These are phyloP conservation scores for Cyberlindnera veronae DNA, from an alignment of 805 yeast species.

Conservation along the genomic window DNA sequence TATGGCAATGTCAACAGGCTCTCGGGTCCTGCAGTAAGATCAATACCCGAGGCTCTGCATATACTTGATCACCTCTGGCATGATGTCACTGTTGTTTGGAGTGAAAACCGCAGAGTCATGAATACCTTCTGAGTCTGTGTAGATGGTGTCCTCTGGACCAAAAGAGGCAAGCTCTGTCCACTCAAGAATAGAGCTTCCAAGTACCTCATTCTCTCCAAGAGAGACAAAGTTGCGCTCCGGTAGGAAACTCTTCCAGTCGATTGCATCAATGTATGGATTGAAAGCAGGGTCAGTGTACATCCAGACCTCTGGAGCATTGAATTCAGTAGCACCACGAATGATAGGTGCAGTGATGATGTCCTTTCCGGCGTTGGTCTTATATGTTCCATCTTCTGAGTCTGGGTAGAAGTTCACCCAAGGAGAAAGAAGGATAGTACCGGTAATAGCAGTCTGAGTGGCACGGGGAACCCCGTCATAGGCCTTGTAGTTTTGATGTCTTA, in stretches of 20 bases:
- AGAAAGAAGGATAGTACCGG: slow-evolving; percentile 12
- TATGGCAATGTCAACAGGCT: no score
- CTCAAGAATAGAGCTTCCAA: slow-evolving; percentile 3
- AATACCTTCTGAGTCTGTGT: slow-evolving; percentile 10
- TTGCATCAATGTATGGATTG: slow-evolving; percentile 8
- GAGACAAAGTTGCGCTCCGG: slow-evolving; percentile 9
- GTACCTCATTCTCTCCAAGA: slow-evolving; percentile 15
- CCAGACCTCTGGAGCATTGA: slow-evolving; percentile 1
- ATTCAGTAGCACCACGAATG: slow-evolving; percentile 3
- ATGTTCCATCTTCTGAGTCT: slow-evolving; percentile 1
- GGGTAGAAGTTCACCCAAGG: slow-evolving; percentile 21
- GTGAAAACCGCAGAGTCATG: slow-evolving; percentile 11
- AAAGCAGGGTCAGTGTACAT: slow-evolving; percentile 5
- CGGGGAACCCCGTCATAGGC: slow-evolving; percentile 3
- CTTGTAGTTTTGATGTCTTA: slow-evolving; percentile 11
- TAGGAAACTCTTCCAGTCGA: slow-evolving; percentile 10
- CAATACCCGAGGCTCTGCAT: no score
- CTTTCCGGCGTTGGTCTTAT: slow-evolving; percentile 1
- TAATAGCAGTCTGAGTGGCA: neutral
- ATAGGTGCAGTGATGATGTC: slow-evolving; percentile 8
- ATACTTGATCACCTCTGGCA: slow-evolving; percentile 17
- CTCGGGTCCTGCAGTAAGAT: no score
- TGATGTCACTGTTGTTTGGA: slow-evolving; percentile 3
- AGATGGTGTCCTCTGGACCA: slow-evolving; percentile 1
- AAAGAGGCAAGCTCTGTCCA: neutral